Percentiles rank a stretch among this genome's conserved stretches.
These are phyloP conservation scores for Alloascoidea africana DNA, from an alignment of 805 yeast species.

Conservation along the genomic window DNA sequence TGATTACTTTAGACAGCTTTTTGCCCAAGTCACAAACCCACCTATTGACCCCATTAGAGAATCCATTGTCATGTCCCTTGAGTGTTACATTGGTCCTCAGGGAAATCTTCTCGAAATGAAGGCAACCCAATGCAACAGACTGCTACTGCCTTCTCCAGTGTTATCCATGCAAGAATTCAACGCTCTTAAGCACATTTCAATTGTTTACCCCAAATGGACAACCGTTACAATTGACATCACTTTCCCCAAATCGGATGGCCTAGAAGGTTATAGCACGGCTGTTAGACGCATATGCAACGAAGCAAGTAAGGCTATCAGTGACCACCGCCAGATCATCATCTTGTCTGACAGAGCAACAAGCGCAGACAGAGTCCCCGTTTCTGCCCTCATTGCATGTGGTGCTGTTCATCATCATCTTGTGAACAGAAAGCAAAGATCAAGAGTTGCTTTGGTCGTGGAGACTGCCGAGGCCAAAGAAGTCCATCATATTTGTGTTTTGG, in stretches of 20 bases:
- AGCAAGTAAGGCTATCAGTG: constrained; percentile 74
- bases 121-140: constrained; percentile 81
- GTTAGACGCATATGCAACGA: constrained; percentile 77
- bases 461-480: constrained; percentile 97
- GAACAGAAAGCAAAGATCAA: constrained; percentile 89
- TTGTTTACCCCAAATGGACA: constrained; percentile 78
- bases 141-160: constrained; percentile 72
- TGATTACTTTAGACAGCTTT: constrained; percentile 90
- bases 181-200: constrained; percentile 59
- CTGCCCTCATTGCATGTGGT: constrained; percentile 87
- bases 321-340: constrained; percentile 58
- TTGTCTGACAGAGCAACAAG: constrained; percentile 57
- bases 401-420: constrained; percentile 95
- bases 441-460: constrained; percentile 83
- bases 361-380: constrained; percentile 56
- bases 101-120: constrained; percentile 90
- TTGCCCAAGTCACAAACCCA: constrained; percentile 97
- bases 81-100: constrained; percentile 97
- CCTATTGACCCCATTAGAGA: constrained; percentile 98
- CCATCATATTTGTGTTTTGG: constrained; percentile 85
- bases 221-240: constrained; percentile 77
- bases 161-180: constrained; percentile 56
- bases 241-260: constrained; percentile 68
- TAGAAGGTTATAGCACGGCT: constrained; percentile 71
- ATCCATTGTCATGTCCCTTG: constrained; percentile 91